phyloP scores from a whole-genome alignment of 2,329 filamentous ascomycete genomes.

The Chaetomiaceae sp. region DNA sequence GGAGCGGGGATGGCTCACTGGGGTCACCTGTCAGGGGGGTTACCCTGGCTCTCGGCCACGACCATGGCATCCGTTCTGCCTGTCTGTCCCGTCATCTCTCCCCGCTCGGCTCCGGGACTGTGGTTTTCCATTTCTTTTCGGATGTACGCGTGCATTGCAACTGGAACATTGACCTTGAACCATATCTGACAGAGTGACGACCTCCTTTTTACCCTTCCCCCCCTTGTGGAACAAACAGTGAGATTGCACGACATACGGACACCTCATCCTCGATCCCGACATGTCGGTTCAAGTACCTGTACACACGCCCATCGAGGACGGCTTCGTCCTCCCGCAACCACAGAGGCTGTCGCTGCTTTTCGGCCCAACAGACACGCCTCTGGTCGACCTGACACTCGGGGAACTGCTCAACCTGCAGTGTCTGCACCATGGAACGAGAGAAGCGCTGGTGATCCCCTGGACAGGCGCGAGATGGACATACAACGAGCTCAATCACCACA shows the following conservation, averaged over 20 bases:
- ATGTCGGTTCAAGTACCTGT: constrained; percentile 20
- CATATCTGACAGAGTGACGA: background rate
- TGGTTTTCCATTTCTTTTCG: constrained; percentile 3
- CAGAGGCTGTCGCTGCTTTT: constrained; percentile 56
- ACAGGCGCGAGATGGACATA: constrained; percentile 71
- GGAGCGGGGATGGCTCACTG: background rate
- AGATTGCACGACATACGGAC: background rate
- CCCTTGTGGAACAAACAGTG: background rate
- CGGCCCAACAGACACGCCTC: constrained; percentile 62
- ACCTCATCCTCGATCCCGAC: background rate
- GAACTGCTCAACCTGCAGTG: constrained; percentile 69
- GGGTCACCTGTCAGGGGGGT: too few species aligned
- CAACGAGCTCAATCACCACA: constrained; percentile 58
- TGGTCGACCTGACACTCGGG: constrained; percentile 67
- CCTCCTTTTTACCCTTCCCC: too few species aligned
- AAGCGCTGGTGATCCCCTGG: constrained; percentile 71
- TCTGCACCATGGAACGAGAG: constrained; percentile 57
- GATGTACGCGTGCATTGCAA: background rate
- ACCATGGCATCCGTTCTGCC: too few species aligned
- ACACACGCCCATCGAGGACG: constrained; percentile 13
- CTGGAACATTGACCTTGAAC: background rate
- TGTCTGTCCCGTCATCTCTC: constrained; percentile 9
- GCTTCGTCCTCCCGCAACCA: constrained; percentile 18
- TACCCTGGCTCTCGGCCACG: too few species aligned
- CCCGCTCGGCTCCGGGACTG: constrained; percentile 4